Evolutionary conservation across 2,329 filamentous ascomycete species (phyloP).

Genomic region (Alternaria incomplexa): DNA sequence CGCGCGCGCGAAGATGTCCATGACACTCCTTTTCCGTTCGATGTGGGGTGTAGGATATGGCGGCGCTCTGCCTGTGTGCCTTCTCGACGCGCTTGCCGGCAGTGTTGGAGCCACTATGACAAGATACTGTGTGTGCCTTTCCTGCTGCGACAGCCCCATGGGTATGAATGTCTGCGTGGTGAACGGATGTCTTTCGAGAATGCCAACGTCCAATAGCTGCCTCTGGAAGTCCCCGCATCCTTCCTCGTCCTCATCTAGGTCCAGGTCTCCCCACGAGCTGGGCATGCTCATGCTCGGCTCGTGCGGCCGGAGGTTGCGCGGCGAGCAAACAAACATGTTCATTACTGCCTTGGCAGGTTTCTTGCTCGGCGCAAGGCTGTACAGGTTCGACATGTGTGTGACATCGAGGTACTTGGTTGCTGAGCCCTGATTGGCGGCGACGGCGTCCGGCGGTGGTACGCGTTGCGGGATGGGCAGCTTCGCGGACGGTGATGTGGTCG

Average conservation of each 20-base stretch:
- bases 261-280: conserved; percentile 42
- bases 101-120: conserved; percentile 87
- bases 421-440: conserved; percentile 81
- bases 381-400: conserved; percentile 74
- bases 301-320: conserved; percentile 61
- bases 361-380: conserved; percentile 68
- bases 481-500: conserved; percentile 56
- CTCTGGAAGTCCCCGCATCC: conserved; percentile 26
- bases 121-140: conserved; percentile 66
- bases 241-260: conserved; percentile 42
- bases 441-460: conserved; percentile 55
- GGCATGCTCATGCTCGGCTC: conserved; percentile 46
- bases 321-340: conserved; percentile 89
- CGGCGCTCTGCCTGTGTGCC: conserved; percentile 39
- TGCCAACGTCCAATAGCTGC: conserved; percentile 66
- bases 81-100: conserved; percentile 50
- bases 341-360: conserved; percentile 67
- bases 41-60: conserved; percentile 52
- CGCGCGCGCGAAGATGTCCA: conserved; percentile 51
- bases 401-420: conserved; percentile 87
- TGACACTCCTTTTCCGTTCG: conserved; percentile 34
- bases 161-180: conserved; percentile 94
- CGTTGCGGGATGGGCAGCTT: conserved; percentile 55
- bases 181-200: conserved; percentile 91
- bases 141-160: conserved; percentile 62